These are phyloP conservation scores for Gossypium ekmanianum DNA, from an alignment of 345 rosid species.

Conservation along the genomic window DNA sequence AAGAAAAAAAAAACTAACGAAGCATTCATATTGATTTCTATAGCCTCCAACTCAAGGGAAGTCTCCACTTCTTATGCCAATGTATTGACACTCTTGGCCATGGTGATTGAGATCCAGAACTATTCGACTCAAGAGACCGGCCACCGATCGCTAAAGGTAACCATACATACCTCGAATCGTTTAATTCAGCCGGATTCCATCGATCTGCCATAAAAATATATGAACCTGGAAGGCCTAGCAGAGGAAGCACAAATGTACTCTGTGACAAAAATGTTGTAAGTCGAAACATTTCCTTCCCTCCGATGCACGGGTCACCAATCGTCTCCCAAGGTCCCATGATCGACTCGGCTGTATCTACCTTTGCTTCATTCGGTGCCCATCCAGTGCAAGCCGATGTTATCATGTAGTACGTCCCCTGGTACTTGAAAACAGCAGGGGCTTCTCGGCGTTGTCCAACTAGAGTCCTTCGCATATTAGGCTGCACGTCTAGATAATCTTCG, in stretches of 20 bases:
- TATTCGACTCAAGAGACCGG: conserved; percentile 50
- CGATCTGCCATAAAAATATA: conserved; percentile 92
- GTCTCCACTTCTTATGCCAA: conserved; percentile 90
- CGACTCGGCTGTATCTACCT: conserved; percentile 77
- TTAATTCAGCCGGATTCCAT: conserved; percentile 86
- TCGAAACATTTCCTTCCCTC: conserved; percentile 66
- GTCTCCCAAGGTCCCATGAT: conserved; percentile 96
- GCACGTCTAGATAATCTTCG: conserved; percentile 65
- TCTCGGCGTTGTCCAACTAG: conserved; percentile 73
- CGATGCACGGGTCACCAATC: conserved; percentile 76
- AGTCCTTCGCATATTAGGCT: conserved; percentile 44
- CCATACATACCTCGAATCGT: conserved; percentile 87
- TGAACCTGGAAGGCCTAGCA: conserved; percentile 58
- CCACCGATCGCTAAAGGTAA: conserved; percentile 72
- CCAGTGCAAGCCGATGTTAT: conserved; percentile 87
- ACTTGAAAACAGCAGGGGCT: conserved; percentile 87
- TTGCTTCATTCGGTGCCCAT: conserved; percentile 97
- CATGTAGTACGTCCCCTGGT: conserved; percentile 79
- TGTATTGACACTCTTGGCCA: conserved; percentile 91
- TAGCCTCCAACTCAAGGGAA: conserved; percentile 45
- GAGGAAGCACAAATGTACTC: conserved; percentile 75
- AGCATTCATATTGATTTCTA: conserved; percentile 15
- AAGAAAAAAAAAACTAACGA: not conserved
- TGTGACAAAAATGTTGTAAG: conserved; percentile 82
- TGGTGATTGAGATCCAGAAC: conserved; percentile 57